These are phyloP conservation scores for Microdochium trichocladiopsis DNA, from an alignment of 2,329 filamentous ascomycete genomes.

Conservation along the genomic window DNA sequence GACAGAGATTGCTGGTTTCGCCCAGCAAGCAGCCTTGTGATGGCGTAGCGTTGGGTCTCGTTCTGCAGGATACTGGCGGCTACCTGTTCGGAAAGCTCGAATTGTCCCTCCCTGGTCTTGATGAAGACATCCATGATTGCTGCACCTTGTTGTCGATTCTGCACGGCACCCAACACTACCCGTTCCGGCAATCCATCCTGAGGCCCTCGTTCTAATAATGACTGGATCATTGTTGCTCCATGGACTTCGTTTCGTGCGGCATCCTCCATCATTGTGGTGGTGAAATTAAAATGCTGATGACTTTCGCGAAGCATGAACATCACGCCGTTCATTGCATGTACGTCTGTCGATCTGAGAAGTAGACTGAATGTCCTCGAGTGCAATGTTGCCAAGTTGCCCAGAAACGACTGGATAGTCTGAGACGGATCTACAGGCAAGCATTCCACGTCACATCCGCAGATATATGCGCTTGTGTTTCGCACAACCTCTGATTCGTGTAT, in stretches of 20 bases:
- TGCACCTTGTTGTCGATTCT: not conserved
- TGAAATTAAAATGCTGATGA: not conserved
- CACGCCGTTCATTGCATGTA: not conserved
- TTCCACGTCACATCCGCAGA: not conserved
- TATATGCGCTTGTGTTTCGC: not conserved
- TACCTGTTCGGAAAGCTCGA: too few species aligned
- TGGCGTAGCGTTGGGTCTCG: too few species aligned
- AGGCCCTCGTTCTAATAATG: not conserved
- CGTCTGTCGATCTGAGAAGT: not conserved
- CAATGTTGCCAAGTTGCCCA: not conserved
- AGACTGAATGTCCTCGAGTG: not conserved
- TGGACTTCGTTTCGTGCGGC: not conserved
- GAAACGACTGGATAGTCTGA: not conserved
- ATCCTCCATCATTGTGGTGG: not conserved
- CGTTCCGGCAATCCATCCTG: not conserved
- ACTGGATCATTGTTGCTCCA: not conserved
- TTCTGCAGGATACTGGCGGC: too few species aligned
- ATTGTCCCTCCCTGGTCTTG: too few species aligned
- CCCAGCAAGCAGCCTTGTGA: not conserved
- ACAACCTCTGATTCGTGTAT: not conserved
- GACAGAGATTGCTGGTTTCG: not conserved
- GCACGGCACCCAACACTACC: not conserved
- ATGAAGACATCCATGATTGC: too few species aligned
- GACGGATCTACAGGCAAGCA: not conserved
- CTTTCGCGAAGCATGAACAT: not conserved